Conservation (phyloP, 2,329 filamentous ascomycete genomes). For the Diaporthe citri region DNA sequence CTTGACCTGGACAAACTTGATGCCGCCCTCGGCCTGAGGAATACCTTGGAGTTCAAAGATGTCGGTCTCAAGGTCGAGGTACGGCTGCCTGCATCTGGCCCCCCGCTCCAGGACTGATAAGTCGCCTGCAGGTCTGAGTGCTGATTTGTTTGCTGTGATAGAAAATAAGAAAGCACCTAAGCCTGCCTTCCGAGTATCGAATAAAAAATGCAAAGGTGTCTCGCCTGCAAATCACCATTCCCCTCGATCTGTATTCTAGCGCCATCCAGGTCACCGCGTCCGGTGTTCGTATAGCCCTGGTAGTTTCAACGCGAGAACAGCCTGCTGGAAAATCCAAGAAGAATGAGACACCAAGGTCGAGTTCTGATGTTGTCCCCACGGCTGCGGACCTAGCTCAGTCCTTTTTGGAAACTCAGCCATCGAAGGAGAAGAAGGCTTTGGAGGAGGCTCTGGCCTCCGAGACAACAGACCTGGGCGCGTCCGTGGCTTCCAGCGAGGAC, state of each 20-base stretch:
- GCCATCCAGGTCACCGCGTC: constrained; percentile 86
- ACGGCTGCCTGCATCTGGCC: constrained; percentile 47
- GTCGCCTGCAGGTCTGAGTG: not conserved
- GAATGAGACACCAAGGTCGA: constrained; percentile 46
- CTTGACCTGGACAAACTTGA: constrained; percentile 89
- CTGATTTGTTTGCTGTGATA: constrained; percentile 52
- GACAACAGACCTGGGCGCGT: constrained; percentile 72
- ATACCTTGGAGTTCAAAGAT: constrained; percentile 87
- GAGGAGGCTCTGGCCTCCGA: constrained; percentile 77
- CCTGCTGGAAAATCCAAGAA: constrained; percentile 46
- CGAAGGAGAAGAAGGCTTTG: constrained; percentile 74
- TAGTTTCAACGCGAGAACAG: constrained; percentile 60
- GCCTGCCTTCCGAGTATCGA: constrained; percentile 79
- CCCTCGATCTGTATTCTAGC: constrained; percentile 88
- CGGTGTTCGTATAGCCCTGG: constrained; percentile 80
- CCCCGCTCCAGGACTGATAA: not conserved
- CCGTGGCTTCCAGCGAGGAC: constrained; percentile 69
- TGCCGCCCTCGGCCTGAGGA: constrained; percentile 84
- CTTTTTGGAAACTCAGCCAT: constrained; percentile 79
- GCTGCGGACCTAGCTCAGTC: constrained; percentile 81
- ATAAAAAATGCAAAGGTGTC: constrained; percentile 81
- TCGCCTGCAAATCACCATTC: constrained; percentile 83
- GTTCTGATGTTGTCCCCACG: constrained; percentile 68
- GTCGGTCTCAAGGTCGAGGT: constrained; percentile 85
- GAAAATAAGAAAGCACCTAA: constrained; percentile 83